phyloP scores from a whole-genome alignment of 352 stramenopile genomes.

The Phytophthora kernoviae region DNA sequence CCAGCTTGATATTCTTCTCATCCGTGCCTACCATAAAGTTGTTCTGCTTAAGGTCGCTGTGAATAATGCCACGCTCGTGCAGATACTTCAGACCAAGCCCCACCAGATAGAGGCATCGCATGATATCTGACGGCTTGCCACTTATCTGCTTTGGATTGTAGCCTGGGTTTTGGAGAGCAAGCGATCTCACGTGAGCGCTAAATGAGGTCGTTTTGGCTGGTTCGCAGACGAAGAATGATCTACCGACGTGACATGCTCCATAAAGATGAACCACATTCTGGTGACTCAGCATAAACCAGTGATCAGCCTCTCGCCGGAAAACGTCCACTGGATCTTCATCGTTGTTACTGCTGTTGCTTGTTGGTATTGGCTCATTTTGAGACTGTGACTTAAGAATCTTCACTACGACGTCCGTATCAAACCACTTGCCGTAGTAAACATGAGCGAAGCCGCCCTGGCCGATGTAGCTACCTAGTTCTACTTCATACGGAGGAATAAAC shows the following conservation, averaged over 20 bases:
- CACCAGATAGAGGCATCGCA: conserved; percentile 26
- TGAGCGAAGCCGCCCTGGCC: conserved; percentile 21
- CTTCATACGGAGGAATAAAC: conserved; percentile 37
- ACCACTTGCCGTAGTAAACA: conserved; percentile 36
- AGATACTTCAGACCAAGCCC: conserved; percentile 41
- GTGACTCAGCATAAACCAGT: conserved; percentile 41
- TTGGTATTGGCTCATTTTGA: conserved; percentile 4
- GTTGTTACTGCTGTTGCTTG: conserved; percentile 4
- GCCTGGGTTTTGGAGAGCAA: conserved; percentile 7
- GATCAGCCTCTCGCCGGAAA: conserved; percentile 32
- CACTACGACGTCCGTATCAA: conserved; percentile 34
- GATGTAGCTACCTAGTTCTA: conserved; percentile 23
- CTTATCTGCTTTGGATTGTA: conserved; percentile 24
- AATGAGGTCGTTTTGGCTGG: conserved; percentile 24
- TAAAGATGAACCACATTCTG: conserved; percentile 41
- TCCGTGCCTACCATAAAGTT: conserved; percentile 39
- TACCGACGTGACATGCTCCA: conserved; percentile 34
- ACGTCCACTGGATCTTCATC: conserved; percentile 23
- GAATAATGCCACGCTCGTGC: conserved; percentile 34
- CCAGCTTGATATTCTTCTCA: conserved; percentile 36
- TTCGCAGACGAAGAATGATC: conserved; percentile 38
- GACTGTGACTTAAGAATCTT: conserved; percentile 26
- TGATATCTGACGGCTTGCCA: conserved; percentile 23
- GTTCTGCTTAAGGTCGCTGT: conserved; percentile 45
- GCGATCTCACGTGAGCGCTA: conserved; percentile 18